phyloP scores from a whole-genome alignment of 805 yeast species.

The Ogataea minuta region DNA sequence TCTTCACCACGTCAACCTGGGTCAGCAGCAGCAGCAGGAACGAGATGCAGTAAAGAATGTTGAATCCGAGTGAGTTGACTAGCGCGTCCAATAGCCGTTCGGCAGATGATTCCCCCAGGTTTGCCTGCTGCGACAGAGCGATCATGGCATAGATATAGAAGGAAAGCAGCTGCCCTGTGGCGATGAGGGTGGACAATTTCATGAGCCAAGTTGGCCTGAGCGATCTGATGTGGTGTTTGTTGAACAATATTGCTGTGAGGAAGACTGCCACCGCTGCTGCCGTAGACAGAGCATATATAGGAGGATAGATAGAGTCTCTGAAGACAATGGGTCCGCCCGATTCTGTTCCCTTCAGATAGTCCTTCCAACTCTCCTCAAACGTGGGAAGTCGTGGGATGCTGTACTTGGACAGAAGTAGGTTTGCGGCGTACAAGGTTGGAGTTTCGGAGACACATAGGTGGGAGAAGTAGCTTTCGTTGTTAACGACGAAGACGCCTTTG shows the following conservation, averaged over 20 bases:
- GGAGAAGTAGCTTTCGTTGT: constrained; percentile 5
- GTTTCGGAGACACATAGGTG: constrained; percentile 20
- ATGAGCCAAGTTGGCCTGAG: constrained; percentile 57
- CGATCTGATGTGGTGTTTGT: constrained; percentile 50
- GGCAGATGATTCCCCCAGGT: constrained; percentile 42
- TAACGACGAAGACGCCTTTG: constrained; percentile 3
- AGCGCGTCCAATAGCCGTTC: constrained; percentile 43
- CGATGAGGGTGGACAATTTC: constrained; percentile 47
- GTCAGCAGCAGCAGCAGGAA: constrained; percentile 58
- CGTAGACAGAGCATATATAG: constrained; percentile 58
- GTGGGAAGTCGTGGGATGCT: constrained; percentile 40
- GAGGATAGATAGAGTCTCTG: constrained; percentile 57
- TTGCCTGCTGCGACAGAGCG: constrained; percentile 47
- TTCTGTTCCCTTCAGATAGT: constrained; percentile 34
- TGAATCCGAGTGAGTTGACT: constrained; percentile 45
- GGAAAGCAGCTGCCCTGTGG: constrained; percentile 54
- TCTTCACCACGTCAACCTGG: constrained; percentile 69
- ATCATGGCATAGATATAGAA: constrained; percentile 48
- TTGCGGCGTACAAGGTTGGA: constrained; percentile 26
- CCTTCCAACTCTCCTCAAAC: constrained; percentile 48
- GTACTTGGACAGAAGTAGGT: constrained; percentile 11
- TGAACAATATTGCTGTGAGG: constrained; percentile 59
- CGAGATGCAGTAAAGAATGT: constrained; percentile 56
- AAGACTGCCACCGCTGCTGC: constrained; percentile 65
- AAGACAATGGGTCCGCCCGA: constrained; percentile 37